Base-by-base conservation (phyloP, 2,329 filamentous ascomycete genomes). In the Whalleya microplaca region DNA sequence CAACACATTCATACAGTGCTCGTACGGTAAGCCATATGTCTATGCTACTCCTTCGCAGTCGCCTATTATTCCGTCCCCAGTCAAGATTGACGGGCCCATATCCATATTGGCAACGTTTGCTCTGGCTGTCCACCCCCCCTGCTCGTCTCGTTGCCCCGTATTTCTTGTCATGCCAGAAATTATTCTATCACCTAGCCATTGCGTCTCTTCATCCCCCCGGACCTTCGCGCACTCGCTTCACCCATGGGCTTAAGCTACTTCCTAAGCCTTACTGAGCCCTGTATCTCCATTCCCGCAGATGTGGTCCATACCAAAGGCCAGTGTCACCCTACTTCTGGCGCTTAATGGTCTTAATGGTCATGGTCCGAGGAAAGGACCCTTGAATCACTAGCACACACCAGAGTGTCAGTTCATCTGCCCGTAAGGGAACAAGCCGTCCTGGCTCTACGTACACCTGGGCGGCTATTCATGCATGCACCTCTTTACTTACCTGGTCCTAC, bases 391-490 rank as follows among this genome's bases (percentile, higher is more conserved):
- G 45, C 45, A 61, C 58, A 47, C 61, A 53, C 32, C 43, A 50
- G 55, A n/a, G 61, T 53, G 55, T 59, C 50, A 52, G 37, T 47
- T 41, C 51, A 61, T 58, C 58, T 56, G 44, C 49, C 58, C 55
- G 56, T 40, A 45, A 56, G 52, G 50, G 50, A 56, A 50, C 20
- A 51, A 32, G 40, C 46, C 51, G 40, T 48, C 41, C 41, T 44
- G 44, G 41, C 21, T 53, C 18, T 54, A 60, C 48, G 47, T 43
- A 50, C 53, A 41, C 42, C 50, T 53, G 60, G 60, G 64, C 64
- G 64, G 60, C 62, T 66, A 66, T 64, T 58, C 56, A 60, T 66
- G 62, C 55, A 55, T 57, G 62, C 55, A 55, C 54, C 48, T 52
- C 19, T 41, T 27, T 62, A 47, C 44, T 51, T 59, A 14, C 3